Conservation (phyloP, 2,329 filamentous ascomycete genomes). For the Cytospora mali region DNA sequence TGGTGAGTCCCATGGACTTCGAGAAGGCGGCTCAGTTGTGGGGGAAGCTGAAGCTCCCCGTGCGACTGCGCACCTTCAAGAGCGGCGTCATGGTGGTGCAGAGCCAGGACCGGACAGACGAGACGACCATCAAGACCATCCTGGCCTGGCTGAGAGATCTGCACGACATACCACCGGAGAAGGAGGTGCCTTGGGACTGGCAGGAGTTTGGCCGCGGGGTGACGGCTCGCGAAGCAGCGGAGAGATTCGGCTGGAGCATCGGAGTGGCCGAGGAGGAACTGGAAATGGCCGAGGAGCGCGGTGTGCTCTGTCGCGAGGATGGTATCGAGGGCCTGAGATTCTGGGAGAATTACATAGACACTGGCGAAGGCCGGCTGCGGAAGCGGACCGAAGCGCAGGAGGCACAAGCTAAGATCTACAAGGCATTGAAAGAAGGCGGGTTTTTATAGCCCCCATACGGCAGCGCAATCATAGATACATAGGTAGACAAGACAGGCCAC, state of each 20-base stretch:
- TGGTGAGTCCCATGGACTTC: slow-evolving; percentile 90
- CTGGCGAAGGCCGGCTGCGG: slow-evolving; percentile 42
- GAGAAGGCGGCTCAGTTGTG: slow-evolving; percentile 86
- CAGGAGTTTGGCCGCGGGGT: slow-evolving; percentile 78
- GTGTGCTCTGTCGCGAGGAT: slow-evolving; percentile 86
- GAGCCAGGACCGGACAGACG: slow-evolving; percentile 83
- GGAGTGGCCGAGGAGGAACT: slow-evolving; percentile 94
- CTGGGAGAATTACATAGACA: slow-evolving; percentile 78
- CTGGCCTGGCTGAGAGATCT: slow-evolving; percentile 77
- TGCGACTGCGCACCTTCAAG: slow-evolving; percentile 85
- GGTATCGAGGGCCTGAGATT: slow-evolving; percentile 88
- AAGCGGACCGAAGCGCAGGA: slow-evolving; percentile 36
- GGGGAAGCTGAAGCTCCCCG: slow-evolving; percentile 83
- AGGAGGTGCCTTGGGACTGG: slow-evolving; percentile 76
- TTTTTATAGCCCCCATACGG: slow-evolving; percentile 36
- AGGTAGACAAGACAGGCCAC: not conserved
- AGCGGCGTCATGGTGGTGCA: slow-evolving; percentile 95
- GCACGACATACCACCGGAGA: slow-evolving; percentile 65
- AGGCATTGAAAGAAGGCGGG: slow-evolving; percentile 48
- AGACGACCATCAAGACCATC: slow-evolving; percentile 79
- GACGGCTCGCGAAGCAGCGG: slow-evolving; percentile 85
- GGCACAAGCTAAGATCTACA: slow-evolving; percentile 46
- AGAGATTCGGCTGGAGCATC: slow-evolving; percentile 94
- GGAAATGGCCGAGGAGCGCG: slow-evolving; percentile 94
- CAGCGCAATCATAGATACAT: not conserved